Percentiles rank a stretch among this genome's conserved stretches.
Evolutionary conservation across 495 filamentous ascomycete genomes (phyloP).

Genomic region (Penicillium canariense): DNA sequence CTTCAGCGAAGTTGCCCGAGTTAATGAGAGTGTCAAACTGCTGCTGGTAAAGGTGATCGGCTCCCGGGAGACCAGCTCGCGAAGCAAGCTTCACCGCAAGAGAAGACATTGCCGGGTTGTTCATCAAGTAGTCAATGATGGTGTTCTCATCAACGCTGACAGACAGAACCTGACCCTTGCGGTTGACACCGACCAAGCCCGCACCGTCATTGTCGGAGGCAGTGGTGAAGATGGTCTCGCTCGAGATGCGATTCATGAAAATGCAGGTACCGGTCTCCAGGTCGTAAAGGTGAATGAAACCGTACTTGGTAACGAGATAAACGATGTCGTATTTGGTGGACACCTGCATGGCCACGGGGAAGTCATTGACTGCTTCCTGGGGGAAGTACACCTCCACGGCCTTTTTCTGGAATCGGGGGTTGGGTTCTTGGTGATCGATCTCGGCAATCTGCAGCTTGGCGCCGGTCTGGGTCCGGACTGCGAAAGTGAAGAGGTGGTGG

Average conservation of each 20-base stretch:
- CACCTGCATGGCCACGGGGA: slow-evolving; percentile 97
- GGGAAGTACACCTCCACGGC: slow-evolving; percentile 98
- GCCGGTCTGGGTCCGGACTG: slow-evolving; percentile 79
- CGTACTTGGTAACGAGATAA: slow-evolving; percentile 97
- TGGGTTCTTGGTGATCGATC: slow-evolving; percentile 86
- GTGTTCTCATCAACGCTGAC: slow-evolving; percentile 89
- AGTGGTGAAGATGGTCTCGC: slow-evolving; percentile 97
- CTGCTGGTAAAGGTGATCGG: slow-evolving; percentile 89
- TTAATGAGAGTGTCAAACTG: slow-evolving; percentile 85
- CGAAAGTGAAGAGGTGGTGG: slow-evolving; percentile 95
- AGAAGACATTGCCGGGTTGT: slow-evolving; percentile 87
- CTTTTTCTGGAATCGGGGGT: slow-evolving; percentile 88
- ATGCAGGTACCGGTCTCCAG: slow-evolving; percentile 95
- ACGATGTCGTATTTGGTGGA: slow-evolving; percentile 93
- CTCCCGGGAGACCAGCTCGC: slow-evolving; percentile 86
- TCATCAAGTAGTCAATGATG: slow-evolving; percentile 88
- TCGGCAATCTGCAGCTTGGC: slow-evolving; percentile 98
- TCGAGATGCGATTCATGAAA: slow-evolving; percentile 99
- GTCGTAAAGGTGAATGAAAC: slow-evolving; percentile 98
- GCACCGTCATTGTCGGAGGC: slow-evolving; percentile 77
- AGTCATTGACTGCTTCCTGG: slow-evolving; percentile 89
- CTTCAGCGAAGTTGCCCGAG: slow-evolving; percentile 75
- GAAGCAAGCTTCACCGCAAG: slow-evolving; percentile 96
- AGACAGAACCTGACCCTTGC: slow-evolving; percentile 93
- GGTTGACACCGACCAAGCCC: slow-evolving; percentile 92